Conservation (phyloP, 345 rosid genomes). For the Brassica incana region DNA sequence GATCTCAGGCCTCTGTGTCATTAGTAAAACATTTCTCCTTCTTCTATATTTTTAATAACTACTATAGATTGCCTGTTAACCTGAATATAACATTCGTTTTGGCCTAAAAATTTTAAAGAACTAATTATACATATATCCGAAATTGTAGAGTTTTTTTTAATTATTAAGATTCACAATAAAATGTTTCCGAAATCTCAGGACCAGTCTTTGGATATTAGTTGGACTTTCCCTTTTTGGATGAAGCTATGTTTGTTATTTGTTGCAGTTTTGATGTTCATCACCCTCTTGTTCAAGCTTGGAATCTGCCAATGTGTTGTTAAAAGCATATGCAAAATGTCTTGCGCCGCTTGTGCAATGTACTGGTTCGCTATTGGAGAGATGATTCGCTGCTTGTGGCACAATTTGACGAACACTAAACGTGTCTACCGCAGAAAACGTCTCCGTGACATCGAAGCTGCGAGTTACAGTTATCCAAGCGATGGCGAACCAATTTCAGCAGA, state of each 20-base stretch:
- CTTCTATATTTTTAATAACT: not conserved
- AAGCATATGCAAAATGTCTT: conserved; percentile 77
- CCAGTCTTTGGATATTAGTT: not conserved
- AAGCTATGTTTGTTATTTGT: not conserved
- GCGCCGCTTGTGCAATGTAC: conserved; percentile 57
- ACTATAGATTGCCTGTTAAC: too few species aligned
- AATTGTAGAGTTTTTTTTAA: too few species aligned
- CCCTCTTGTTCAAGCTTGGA: conserved; percentile 66
- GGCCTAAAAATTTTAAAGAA: too few species aligned
- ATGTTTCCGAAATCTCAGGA: too few species aligned
- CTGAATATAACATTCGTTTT: too few species aligned
- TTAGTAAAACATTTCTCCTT: conserved; percentile 41
- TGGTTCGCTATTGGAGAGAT: conserved; percentile 54
- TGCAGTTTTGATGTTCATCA: conserved; percentile 67
- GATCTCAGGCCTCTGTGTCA: conserved; percentile 59
- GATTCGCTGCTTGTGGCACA: conserved; percentile 53
- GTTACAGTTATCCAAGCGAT: conserved; percentile 23
- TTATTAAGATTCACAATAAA: too few species aligned
- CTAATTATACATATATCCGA: too few species aligned
- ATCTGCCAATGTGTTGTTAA: conserved; percentile 65
- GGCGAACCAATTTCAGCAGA: conserved; percentile 22
- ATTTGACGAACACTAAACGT: conserved; percentile 46
- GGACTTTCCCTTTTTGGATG: not conserved
- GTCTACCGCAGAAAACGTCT: conserved; percentile 34
- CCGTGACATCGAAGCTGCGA: conserved; percentile 46